phyloP scores from a whole-genome alignment of 2,329 filamentous ascomycete genomes.

The Nigrograna mackinnonii region DNA sequence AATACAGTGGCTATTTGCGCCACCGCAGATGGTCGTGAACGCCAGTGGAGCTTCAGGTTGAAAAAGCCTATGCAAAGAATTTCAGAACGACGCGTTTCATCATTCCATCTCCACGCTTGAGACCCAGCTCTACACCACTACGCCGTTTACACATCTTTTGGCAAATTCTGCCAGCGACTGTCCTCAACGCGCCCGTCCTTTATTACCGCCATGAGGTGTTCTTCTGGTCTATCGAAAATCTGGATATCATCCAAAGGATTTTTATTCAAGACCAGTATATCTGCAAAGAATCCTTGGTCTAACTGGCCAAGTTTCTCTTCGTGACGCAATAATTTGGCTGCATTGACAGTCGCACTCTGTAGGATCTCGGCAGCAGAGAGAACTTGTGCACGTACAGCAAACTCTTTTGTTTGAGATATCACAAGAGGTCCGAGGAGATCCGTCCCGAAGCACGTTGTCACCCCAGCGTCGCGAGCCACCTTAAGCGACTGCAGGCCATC shows the following conservation, averaged over 20 bases:
- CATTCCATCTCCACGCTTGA: no score
- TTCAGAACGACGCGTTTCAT: no score
- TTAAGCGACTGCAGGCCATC: constrained; percentile 23
- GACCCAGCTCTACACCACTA: no score
- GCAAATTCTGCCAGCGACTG: neutral
- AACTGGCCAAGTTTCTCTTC: constrained; percentile 55
- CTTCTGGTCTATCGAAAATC: constrained; percentile 53
- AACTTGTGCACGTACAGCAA: neutral
- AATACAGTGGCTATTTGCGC: no score
- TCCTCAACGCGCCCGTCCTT: constrained; percentile 56
- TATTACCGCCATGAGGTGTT: constrained; percentile 54
- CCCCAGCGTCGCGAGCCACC: constrained; percentile 56
- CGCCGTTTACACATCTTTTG: neutral
- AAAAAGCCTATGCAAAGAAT: no score
- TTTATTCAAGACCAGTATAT: constrained; percentile 55
- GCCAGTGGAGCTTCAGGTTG: no score
- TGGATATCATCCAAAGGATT: constrained; percentile 62
- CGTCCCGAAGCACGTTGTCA: constrained; percentile 60
- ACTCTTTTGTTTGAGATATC: constrained; percentile 49
- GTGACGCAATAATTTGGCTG: constrained; percentile 18
- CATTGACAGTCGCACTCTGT: neutral
- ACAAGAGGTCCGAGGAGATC: constrained; percentile 58
- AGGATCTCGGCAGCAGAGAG: neutral
- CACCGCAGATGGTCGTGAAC: no score
- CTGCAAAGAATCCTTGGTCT: constrained; percentile 54